Evolutionary conservation across 192 early-diverging fungal genomes (phyloP), one percentile per base, ranked within the genome.

Genomic region (Coemansia sp.): DNA sequence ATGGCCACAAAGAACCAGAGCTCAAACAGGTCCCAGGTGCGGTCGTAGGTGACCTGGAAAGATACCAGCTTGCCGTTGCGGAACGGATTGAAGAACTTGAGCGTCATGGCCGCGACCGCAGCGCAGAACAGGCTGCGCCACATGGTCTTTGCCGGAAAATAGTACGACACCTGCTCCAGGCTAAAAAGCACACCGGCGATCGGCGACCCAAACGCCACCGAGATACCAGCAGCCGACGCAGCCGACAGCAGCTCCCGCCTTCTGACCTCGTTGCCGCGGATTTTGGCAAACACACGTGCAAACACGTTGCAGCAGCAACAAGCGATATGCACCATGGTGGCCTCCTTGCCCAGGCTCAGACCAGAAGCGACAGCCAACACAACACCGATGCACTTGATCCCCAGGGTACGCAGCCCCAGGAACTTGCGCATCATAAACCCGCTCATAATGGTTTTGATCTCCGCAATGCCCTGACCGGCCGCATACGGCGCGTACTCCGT

Each of bases 171-270:
- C 63, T 82, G 73, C 71, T 85, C 83, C 34, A 85, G 66, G 32
- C 79, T 82, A 38, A 91, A 91, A 7, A 92, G 69, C 25, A 93
- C 90, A 18, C 90, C 91, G 0, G 89, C 96, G 60, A 98, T 96
- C 1, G 97, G 96, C 28, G 95, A 91, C 0, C 97, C 97, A 85
- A 99, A 98, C 5, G 96, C 96, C 5, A 96, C 94, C 0, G 94
- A 93, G 7, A 98, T 92, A n/a, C 96, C 97, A 4, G 97, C 96
- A 0, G 97, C 95, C 72, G 93, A 90, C 0, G 94, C 89, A 0
- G 90, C 91, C 14, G 91, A 92, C 20, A 93, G 76, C n/a, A 94
- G 87, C 72, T 94, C 90, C n/a, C 90, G 82, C 50, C 87, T 85
- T 66, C 91, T 89, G 18, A 92, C 91, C 81, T 94, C 92, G 70